Conservation (phyloP, 2,329 filamentous ascomycete species). For the Lasiodiplodia hormozganensis region DNA sequence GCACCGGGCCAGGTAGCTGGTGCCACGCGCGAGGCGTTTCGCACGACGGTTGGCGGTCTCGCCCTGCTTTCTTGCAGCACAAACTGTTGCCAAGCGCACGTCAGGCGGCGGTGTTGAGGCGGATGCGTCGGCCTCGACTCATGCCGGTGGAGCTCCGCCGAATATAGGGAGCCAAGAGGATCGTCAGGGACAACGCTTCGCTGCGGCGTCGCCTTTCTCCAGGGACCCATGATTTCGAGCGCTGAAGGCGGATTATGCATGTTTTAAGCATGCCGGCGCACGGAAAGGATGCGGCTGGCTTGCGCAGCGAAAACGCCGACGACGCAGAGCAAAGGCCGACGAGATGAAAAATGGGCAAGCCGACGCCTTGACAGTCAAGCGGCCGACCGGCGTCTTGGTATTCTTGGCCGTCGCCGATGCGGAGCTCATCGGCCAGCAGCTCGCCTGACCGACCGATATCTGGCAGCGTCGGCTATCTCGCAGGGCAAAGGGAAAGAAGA, state of each 20-base stretch:
- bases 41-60: not conserved
- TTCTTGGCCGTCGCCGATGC: not conserved
- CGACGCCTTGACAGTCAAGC: not conserved
- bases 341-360: constrained; percentile 9
- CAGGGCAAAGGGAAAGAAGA: not conserved
- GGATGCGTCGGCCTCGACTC: not conserved
- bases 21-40: constrained; percentile 19
- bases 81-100: constrained; percentile 5
- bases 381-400: constrained; percentile 17
- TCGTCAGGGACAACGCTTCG: constrained; percentile 13
- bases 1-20: not conserved
- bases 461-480: not conserved
- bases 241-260: constrained; percentile 2
- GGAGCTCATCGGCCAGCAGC: no score
- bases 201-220: not conserved
- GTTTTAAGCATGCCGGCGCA: not conserved
- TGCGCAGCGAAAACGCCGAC: not conserved
- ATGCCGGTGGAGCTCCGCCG: no score
- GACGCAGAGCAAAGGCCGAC: not conserved
- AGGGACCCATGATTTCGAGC: not conserved
- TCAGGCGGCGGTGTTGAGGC: not conserved
- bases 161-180: constrained; percentile 2
- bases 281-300: not conserved
- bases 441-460: not conserved
- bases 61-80: not conserved